These are phyloP conservation scores for sorghum (Sorghum bicolor) DNA, from an alignment of 176 grass and related monocot genomes.

Conservation along the genomic window DNA sequence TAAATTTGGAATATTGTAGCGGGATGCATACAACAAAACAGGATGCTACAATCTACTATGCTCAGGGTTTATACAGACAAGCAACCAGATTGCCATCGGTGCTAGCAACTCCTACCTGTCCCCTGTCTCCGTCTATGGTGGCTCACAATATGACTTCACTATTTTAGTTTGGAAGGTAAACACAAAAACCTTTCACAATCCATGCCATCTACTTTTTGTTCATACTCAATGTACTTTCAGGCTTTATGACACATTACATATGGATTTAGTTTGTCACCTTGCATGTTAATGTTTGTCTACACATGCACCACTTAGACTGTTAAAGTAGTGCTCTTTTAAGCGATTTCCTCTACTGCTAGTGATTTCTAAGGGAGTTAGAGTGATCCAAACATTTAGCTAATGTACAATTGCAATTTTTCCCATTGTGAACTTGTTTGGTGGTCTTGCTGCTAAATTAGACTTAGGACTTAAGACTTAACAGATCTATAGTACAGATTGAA, in stretches of 20 bases:
- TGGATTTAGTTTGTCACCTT: no score
- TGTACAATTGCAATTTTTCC: neutral
- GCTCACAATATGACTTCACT: neutral
- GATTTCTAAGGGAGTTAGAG: neutral
- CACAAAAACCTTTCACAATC: neutral
- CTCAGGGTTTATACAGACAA: conserved; percentile 78
- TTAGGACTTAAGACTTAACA: neutral
- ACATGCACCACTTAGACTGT: neutral
- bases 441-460: no score
- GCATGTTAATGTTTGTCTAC: no score
- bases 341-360: neutral
- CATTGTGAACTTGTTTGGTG: no score
- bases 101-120: neutral
- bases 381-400: neutral
- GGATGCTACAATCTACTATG: conserved; percentile 82
- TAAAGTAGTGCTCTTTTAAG: neutral
- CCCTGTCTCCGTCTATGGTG: neutral
- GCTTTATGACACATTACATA: neutral
- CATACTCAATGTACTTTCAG: neutral
- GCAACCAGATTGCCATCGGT: conserved; percentile 43
- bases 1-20: conserved; percentile 42
- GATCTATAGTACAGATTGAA: neutral
- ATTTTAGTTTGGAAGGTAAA: neutral
- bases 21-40: conserved; percentile 71
- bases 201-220: neutral